Conservation (phyloP, 257 asterid species). For the Solanum chmielewskii region DNA sequence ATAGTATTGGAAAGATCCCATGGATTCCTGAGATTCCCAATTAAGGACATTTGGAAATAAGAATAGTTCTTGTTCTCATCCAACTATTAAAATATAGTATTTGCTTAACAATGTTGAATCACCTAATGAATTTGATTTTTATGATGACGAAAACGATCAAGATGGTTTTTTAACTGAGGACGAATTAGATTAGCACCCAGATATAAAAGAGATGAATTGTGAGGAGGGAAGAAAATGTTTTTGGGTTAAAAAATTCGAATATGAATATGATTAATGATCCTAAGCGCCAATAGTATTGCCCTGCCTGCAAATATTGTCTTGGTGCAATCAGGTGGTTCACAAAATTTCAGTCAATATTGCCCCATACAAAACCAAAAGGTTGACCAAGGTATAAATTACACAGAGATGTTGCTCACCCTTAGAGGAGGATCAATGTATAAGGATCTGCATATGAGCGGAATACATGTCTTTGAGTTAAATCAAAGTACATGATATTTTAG, state of each 20-base stretch:
- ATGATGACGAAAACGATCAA: too few relatives aligned
- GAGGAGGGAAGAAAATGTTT: not conserved
- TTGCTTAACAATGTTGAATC: not conserved
- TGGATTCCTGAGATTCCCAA: not conserved
- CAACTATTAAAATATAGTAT: not conserved
- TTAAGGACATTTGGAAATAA: too few relatives aligned
- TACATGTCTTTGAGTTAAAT: not conserved
- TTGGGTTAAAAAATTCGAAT: not conserved
- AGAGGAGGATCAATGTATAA: not conserved
- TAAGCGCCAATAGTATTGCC: not conserved
- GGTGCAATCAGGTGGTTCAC: not conserved
- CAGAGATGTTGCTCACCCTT: not conserved
- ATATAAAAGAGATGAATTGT: too few relatives aligned
- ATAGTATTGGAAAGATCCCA: not conserved
- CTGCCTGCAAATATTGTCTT: not conserved
- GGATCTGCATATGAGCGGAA: not conserved
- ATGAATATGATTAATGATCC: not conserved
- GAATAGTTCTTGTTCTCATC: not conserved
- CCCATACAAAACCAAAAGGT: not conserved
- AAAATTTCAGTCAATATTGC: not conserved
- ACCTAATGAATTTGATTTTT: not conserved
- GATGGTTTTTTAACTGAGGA: not conserved
- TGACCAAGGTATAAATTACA: not conserved
- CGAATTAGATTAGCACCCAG: not conserved
- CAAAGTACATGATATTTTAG: not conserved